Percentiles rank a stretch among this genome's conserved stretches.
Conservation (phyloP, 148 eudicot genomes). For the Vaccinium macrocarpon region DNA sequence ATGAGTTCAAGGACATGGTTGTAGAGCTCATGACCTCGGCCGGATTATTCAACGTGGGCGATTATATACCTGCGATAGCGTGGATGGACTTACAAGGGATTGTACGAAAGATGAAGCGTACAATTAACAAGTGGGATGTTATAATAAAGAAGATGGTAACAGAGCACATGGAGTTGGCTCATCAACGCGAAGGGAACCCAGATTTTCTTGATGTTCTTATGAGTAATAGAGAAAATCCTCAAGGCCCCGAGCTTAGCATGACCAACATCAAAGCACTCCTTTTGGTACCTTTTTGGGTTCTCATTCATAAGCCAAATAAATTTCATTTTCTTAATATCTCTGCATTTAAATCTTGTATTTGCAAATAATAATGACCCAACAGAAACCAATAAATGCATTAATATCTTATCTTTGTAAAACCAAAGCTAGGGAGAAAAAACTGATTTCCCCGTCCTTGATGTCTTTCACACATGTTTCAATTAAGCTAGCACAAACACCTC, state of each 20-base stretch:
- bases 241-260: not conserved
- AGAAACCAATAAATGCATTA: too few species aligned
- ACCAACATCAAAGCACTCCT: conserved; percentile 5
- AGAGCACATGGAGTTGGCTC: conserved; percentile 16
- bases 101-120: conserved; percentile 25
- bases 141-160: conserved; percentile 26
- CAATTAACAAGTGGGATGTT: conserved; percentile 24
- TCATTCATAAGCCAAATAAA: too few species aligned
- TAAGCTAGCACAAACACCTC: too few species aligned
- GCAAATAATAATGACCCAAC: too few species aligned
- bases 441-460: too few species aligned
- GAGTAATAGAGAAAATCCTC: not conserved
- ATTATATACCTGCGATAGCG: conserved; percentile 23
- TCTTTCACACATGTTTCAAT: too few species aligned
- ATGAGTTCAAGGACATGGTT: conserved; percentile 31
- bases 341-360: too few species aligned
- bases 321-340: too few species aligned
- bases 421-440: too few species aligned
- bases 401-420: too few species aligned
- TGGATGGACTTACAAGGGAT: conserved; percentile 38
- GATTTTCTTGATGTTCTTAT: conserved; percentile 24
- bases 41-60: conserved; percentile 26
- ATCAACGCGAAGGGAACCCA: conserved; percentile 21
- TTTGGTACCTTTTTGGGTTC: not conserved
- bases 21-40: conserved; percentile 28